A percentile compares a stretch with the other conserved stretches of the same genome.
Conservation (phyloP, 1,284 basidiomycete genomes). For the Mycosarcoma maydis region DNA sequence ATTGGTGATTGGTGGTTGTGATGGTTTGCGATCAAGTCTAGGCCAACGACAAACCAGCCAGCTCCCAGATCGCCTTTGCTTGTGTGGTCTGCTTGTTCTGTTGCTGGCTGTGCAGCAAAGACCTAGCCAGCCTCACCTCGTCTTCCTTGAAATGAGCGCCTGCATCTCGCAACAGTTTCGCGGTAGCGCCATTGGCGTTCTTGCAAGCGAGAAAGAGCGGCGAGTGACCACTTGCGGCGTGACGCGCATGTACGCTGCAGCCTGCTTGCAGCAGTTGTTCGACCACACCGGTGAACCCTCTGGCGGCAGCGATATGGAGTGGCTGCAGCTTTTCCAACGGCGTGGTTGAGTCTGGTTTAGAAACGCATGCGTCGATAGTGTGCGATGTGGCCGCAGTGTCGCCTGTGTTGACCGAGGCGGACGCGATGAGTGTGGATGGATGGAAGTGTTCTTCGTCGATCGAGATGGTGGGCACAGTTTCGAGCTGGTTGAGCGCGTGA, state of each 20-base stretch:
- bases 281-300: conserved; percentile 74
- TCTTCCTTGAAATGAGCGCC: conserved; percentile 64
- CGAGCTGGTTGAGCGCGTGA: conserved; percentile 27
- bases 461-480: conserved; percentile 28
- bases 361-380: not conserved
- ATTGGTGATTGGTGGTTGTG: too few species aligned
- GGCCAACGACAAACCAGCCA: conserved; percentile 25
- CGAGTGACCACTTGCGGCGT: conserved; percentile 82
- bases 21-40: too few species aligned
- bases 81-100: not conserved
- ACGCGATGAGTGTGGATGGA: conserved; percentile 29
- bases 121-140: conserved; percentile 44
- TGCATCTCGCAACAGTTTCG: conserved; percentile 50
- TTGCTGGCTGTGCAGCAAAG: conserved; percentile 5
- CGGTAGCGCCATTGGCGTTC: conserved; percentile 48
- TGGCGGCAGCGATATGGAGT: conserved; percentile 81
- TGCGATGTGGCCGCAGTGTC: conserved; percentile 10
- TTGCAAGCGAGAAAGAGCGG: conserved; percentile 70
- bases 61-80: conserved; percentile 12
- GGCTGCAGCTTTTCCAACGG: conserved; percentile 71
- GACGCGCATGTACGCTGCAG: conserved; percentile 80
- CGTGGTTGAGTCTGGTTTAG: too few species aligned
- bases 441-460: conserved; percentile 39
- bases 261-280: conserved; percentile 77
- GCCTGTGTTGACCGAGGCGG: conserved; percentile 5